A percentile compares a stretch with the other conserved stretches of the same genome.
Evolutionary conservation across 78 protist genomes (phyloP).

Genomic region (Dictyostelium intermedium): DNA sequence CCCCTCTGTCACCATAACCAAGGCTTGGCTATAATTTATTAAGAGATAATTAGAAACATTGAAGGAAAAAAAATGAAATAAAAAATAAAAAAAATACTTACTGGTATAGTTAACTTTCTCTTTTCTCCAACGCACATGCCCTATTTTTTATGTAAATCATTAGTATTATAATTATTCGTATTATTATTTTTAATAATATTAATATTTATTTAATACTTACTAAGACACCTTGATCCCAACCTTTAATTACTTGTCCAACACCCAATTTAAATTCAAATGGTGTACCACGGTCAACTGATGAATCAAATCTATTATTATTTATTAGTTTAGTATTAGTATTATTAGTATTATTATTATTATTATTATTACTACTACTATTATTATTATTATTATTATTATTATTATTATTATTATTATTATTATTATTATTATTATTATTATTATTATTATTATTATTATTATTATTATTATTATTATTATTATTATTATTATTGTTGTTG

Average conservation of each 20-base stretch:
- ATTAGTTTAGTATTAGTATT: not conserved
- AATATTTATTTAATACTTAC: not conserved
- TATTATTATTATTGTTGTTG: not conserved
- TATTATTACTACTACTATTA: too few species aligned
- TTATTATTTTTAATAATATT: too few species aligned
- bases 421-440: not conserved
- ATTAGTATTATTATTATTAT: not conserved
- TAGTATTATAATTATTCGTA: too few species aligned
- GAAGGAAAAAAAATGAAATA: not conserved
- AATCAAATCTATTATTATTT: slow-evolving; percentile 72
- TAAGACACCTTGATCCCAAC: slow-evolving; percentile 88
- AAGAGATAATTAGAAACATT: not conserved
- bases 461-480: not conserved
- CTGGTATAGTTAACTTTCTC: slow-evolving; percentile 82
- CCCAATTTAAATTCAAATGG: slow-evolving; percentile 87
- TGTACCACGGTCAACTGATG: slow-evolving; percentile 48
- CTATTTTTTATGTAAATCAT: not conserved
- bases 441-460: not conserved
- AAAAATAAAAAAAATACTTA: not conserved
- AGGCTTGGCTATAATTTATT: not conserved
- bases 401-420: not conserved
- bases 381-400: too few species aligned
- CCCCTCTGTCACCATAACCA: slow-evolving; percentile 86
- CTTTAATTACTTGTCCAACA: slow-evolving; percentile 77
- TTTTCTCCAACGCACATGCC: slow-evolving; percentile 88